Base-by-base conservation (phyloP, 192 early-diverging fungal species). In the Glomus cerebriforme region DNA sequence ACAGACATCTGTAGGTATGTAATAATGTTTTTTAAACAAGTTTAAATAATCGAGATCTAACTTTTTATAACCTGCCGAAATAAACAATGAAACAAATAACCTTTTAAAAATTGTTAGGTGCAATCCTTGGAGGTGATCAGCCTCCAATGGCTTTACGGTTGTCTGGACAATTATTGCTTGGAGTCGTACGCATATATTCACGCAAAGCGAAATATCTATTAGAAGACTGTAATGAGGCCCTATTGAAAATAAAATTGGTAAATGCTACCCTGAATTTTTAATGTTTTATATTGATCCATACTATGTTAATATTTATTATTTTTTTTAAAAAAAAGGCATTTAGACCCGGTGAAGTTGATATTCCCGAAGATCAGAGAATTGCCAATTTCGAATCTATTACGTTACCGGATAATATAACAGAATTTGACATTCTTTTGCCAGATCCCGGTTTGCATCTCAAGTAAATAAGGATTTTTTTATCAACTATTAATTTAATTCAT, bases 201-300 rank as follows among this genome's bases (percentile, higher is more conserved):
- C 90, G 96, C 37, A 99, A 99, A 84, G 93, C 98, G 1, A 92
- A 91, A 59, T 99, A 99, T 80, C 85, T 99, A 59, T 87, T 99
- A 5, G 97, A 99, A 79, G 98, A 99, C 82, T 99, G 97, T 81
- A 95, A 93, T 81, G 97, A 98, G 67, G 97, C 98, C 1, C 85
- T 99, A 27, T 84, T 96, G 37, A 95, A 96, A 69, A 96, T 99
- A 78, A 98, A 99, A 79, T 88, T 97, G 91, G 95, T 96, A 69
- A 83, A 88, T 73, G 58, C 27, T 54, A 73, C 32, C 66, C 34
- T 43, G 9, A 43, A 59, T 73, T 45, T 59, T 72, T 59, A 27
- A n/a, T n/a, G n/a, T n/a, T 39, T 7, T 60, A 26, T 17, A 24
- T 3, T 73, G 2, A 74, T 15, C 73, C 75, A 43, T 19, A 24